phyloP scores from a whole-genome alignment of 352 stramenopile genomes.

The Pythium diclinum region DNA sequence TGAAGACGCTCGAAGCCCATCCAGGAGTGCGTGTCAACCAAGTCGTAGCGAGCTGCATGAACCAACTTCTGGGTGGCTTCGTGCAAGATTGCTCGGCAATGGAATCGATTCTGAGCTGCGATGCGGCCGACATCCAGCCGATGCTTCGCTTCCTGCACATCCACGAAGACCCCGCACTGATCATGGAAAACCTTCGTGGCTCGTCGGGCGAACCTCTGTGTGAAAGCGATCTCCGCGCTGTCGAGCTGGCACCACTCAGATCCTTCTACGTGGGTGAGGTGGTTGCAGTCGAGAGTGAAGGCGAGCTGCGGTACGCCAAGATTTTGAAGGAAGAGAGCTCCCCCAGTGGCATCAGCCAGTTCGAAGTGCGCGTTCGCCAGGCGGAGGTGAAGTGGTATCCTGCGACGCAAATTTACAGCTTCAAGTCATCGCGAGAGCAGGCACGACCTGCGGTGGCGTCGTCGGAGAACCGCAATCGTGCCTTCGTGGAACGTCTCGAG shows the following conservation, averaged over 20 bases:
- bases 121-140: slow-evolving; percentile 44
- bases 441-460: not conserved
- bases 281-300: slow-evolving; percentile 52
- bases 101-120: slow-evolving; percentile 61
- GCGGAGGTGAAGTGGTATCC: slow-evolving; percentile 36
- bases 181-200: slow-evolving; percentile 67
- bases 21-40: slow-evolving; percentile 45
- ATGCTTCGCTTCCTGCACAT: slow-evolving; percentile 61
- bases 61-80: slow-evolving; percentile 59
- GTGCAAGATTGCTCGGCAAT: slow-evolving; percentile 61
- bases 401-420: slow-evolving; percentile 70
- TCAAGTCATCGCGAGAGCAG: slow-evolving; percentile 46
- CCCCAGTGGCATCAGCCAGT: slow-evolving; percentile 41
- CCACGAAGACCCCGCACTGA: slow-evolving; percentile 56
- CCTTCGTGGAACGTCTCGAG: slow-evolving; percentile 19
- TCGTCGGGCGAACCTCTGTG: slow-evolving; percentile 49
- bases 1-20: slow-evolving; percentile 33
- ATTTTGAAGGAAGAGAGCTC: slow-evolving; percentile 43
- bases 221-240: slow-evolving; percentile 37
- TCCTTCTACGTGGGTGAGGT: slow-evolving; percentile 71
- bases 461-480: slow-evolving; percentile 11
- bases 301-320: slow-evolving; percentile 57
- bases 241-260: slow-evolving; percentile 62
- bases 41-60: slow-evolving; percentile 63
- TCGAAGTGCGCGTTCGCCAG: slow-evolving; percentile 61